Evolutionary conservation across 257 asterid species (phyloP).

Genomic region (Lavandula angustifolia): DNA sequence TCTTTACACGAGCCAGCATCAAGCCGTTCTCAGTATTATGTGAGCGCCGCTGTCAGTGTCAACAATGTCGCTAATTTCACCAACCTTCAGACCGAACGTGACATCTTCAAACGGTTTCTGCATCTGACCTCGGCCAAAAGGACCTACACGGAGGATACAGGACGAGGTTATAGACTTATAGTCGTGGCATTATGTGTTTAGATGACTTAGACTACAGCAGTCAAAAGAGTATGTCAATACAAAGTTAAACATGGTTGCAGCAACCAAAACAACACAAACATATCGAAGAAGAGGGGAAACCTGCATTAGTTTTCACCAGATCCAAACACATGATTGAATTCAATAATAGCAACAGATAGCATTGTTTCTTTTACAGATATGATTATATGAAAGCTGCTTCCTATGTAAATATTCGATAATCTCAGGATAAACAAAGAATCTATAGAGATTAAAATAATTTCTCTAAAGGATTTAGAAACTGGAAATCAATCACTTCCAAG

Average conservation of each 20-base stretch:
- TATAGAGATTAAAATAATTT: not conserved
- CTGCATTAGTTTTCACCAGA: not conserved
- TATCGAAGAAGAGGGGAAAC: not conserved
- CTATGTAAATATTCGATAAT: not conserved
- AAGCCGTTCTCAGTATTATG: constrained; percentile 78
- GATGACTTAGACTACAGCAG: not conserved
- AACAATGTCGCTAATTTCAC: constrained; percentile 81
- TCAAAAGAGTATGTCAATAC: not conserved
- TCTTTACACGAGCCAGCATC: constrained; percentile 24
- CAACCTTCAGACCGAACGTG: constrained; percentile 59
- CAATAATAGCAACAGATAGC: not conserved
- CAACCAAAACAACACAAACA: not conserved
- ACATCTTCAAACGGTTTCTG: constrained; percentile 92
- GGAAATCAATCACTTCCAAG: not conserved
- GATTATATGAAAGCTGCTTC: not conserved
- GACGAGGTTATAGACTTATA: not conserved
- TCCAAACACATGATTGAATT: not conserved
- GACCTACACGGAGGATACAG: constrained; percentile 40
- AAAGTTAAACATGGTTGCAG: not conserved
- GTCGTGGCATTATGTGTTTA: not conserved
- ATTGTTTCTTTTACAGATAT: not conserved
- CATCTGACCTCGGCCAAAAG: constrained; percentile 85
- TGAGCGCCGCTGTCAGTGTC: constrained; percentile 90
- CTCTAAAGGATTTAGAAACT: not conserved
- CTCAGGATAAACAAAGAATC: constrained; percentile 4